Evolutionary conservation across 2,329 filamentous ascomycete genomes (phyloP), one percentile per base, ranked within the genome.

Genomic region (Cephalotrichum gorgonifer): DNA sequence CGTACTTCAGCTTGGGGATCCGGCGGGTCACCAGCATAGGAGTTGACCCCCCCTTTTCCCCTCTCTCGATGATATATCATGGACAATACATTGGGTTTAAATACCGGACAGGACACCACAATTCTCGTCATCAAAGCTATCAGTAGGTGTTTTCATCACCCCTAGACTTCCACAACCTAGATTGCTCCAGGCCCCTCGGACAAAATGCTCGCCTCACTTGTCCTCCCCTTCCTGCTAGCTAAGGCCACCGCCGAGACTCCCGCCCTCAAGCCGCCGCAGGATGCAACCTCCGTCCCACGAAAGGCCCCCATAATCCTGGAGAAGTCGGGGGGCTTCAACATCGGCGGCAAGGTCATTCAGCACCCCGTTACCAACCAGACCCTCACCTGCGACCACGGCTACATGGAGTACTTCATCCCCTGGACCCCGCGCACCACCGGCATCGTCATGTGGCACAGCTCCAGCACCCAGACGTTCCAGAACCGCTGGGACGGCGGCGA

Each of bases 381-480:
- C 0, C 58, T 66, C 6, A 62, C 62, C 1, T 67, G 64, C 54
- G 64, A 67, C 43, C 63, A 66, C 52, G 64, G 64, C 23, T 67
- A 66, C 50, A 58, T 66, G 54, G 64, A 66, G 54, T 66, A 66
- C 51, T 67, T 67, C 51, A 57, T 61, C 25, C 64, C 64, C 2
- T 62, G 57, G 57, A 53, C 47, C 9, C 60, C 59, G 6, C 60
- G 64, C 25, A 55, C 55, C 44, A 64, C 62, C 15, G 61, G 59
- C 48, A 50, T 67, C 22, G 59, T 66, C 15, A 62, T 66, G 61
- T 67, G 64, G 64, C 64, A 67, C 52, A 64, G 61, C 50, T 63
- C 63, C 14, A 62, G 57, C 53, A 66, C 62, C 4, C 64, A 67
- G 51, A 59, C 57, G 5, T 66, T 56, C 52, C 64, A 67, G 49